These are phyloP conservation scores for Bretschneidera sinensis DNA, from an alignment of 345 rosid genomes.

Conservation along the genomic window DNA sequence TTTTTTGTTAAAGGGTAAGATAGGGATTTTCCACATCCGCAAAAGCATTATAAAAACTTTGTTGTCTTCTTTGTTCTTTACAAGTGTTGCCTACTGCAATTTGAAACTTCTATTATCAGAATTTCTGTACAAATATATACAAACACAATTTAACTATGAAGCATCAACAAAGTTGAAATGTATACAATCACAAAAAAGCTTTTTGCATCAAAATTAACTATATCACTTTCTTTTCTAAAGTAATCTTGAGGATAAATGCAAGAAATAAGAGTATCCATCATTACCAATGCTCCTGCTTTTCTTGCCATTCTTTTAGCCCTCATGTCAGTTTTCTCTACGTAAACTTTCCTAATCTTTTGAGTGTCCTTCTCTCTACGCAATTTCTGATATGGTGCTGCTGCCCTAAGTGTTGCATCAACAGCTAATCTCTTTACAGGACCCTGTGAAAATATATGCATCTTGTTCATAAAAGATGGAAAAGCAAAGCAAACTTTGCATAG, in stretches of 20 bases:
- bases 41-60: too few species aligned
- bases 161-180: slow-evolving; percentile 1
- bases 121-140: background rate
- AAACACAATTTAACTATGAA: background rate
- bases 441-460: slow-evolving; percentile 33
- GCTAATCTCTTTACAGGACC: slow-evolving; percentile 95
- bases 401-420: slow-evolving; percentile 98
- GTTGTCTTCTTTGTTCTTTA: background rate
- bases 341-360: slow-evolving; percentile 71
- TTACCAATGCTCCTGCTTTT: slow-evolving; percentile 99
- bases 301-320: slow-evolving; percentile 99
- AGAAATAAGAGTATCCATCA: slow-evolving; percentile 15
- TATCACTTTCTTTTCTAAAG: too few species aligned
- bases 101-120: background rate
- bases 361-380: slow-evolving; percentile 76
- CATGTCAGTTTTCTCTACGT: slow-evolving; percentile 94
- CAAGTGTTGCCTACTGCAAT: slow-evolving; percentile 9
- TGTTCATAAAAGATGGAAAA: slow-evolving; percentile 11
- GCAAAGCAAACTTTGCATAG: background rate
- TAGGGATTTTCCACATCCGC: background rate
- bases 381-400: slow-evolving; percentile 97
- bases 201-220: too few species aligned
- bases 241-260: background rate
- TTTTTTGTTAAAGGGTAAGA: too few species aligned
- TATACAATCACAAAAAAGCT: background rate